Base-by-base conservation (phyloP, 805 yeast species). In the Starmerella davenportii region DNA sequence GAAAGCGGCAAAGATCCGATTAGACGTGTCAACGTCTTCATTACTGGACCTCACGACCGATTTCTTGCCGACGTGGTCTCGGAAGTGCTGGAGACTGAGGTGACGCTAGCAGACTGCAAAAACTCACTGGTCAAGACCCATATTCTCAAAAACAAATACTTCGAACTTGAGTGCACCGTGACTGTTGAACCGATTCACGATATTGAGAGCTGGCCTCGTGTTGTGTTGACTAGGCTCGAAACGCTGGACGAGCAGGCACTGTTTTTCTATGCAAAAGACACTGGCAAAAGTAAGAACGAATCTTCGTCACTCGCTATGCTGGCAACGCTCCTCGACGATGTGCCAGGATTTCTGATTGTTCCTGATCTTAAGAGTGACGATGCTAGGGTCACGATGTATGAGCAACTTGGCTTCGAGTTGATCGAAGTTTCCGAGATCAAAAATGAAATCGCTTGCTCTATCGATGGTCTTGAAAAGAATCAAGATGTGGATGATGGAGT, bases 191-290 rank as follows among this genome's bases (percentile, higher is more conserved):
- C 61, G 42, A 52, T 50, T 39, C 48, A 39, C 13, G 35, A 38
- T 19, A 35, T 42, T n/a, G 35, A 16, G 13, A 45, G 40, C 3
- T 62, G 66, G 66, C 48, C 46, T 5, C 33, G 36, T 62, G 59
- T 41, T 28, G 48, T 13, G 45, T 58, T 4, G 47, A 42, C 1
- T 61, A 51, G 24, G 64, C 65, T 3, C n/a, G 61, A 57, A 38
- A 64, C 59, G 1, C 45, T 63, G 1, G 55, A 56, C 11, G 62
- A 52, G 13, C 46, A 62, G 2, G 55, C 52, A 7, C 56, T 59
- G n/a, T 50, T 62, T n/a, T 43, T 62, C 11, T 50, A 42, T 27
- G 46, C 50, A 2, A 39, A 46, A 5, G 38, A 38, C 13, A 27
- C 35, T 14, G 13, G 19, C 19, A 14, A 29, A 7, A 8, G 13